Evolutionary conservation across 345 rosid species (phyloP), one percentile per base, ranked within the genome.

Genomic region (Murraya koenigii): DNA sequence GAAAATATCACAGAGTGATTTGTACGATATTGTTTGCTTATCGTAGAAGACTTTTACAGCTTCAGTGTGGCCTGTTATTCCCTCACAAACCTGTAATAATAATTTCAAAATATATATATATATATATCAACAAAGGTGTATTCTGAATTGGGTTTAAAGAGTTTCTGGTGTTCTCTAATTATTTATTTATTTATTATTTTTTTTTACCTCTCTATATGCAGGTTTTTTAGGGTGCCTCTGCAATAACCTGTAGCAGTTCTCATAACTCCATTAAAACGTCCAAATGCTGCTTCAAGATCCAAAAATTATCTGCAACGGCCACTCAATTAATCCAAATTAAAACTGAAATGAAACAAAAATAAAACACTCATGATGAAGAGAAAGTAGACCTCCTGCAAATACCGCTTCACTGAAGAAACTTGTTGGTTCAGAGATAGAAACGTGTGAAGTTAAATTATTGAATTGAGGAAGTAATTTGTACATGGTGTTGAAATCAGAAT

Each of bases 31-130:
- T 59, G 72, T 64, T 7, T 67, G 55, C 33, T 41, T 55, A 32
- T 80, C 83, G 4, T 70, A 75, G 1, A 71, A 75, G 54, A 76
- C 30, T 39, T 64, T 71, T 32, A 75, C 83, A 17, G 68, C 79
- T 71, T 80, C 83, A 5, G 79, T 75, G 38, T 80, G 76, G 3
- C 83, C 83, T 55, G 73, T 80, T 70, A 17, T 75, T 41, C 76
- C 73, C 41, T 80, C 83, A 55, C 77, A 28, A 71, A 71, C 83
- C 76, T 64, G 58, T 8, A 41, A 33, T 32, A 32, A 17, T 52
- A 44, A 44, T 44, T 11, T 30, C 10, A 20, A 33, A 2, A 72
- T n/a, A n/a, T n/a, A n/a, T n/a, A n/a, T n/a, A n/a, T n/a, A 5
- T 2, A 0, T 0, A 30, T 30, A 7, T 55, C 8, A 55, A 22